Percentiles rank a stretch among this genome's conserved stretches.
Evolutionary conservation across 768 basidiomycete genomes (phyloP).

Genomic region (Phylloporus sp.): DNA sequence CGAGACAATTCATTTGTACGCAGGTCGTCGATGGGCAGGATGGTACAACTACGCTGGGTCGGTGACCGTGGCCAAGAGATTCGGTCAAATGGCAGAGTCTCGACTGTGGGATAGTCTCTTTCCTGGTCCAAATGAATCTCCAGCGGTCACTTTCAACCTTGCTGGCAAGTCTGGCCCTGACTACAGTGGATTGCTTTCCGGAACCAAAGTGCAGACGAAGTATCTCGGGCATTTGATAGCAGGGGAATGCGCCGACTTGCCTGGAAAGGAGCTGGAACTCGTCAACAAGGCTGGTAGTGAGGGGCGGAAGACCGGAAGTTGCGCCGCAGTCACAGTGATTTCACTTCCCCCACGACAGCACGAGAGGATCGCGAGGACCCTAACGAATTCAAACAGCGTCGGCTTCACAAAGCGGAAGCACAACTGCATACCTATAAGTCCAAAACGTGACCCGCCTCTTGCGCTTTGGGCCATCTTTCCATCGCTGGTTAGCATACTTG

Average conservation of each 20-base stretch:
- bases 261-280: constrained; percentile 2
- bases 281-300: neutral
- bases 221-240: constrained; percentile 54
- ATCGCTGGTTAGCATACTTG: constrained; percentile 20
- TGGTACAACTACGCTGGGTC: constrained; percentile 38
- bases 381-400: neutral
- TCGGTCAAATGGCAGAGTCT: constrained; percentile 27
- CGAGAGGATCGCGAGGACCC: neutral
- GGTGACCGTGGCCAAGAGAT: constrained; percentile 29
- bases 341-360: constrained; percentile 6
- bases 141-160: constrained; percentile 25
- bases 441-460: constrained; percentile 10
- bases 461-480: constrained; percentile 18
- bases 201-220: constrained; percentile 47
- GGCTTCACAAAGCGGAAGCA: neutral
- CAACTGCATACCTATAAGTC: constrained; percentile 3
- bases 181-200: constrained; percentile 71
- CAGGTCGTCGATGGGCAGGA: constrained; percentile 29
- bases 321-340: constrained; percentile 14
- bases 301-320: constrained; percentile 15
- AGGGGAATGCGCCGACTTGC: neutral
- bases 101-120: constrained; percentile 31
- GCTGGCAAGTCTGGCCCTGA: constrained; percentile 48
- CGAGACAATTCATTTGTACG: constrained; percentile 30
- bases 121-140: constrained; percentile 28